Conservation (phyloP, 495 filamentous ascomycete genomes). For the Aspergillus leporis region DNA sequence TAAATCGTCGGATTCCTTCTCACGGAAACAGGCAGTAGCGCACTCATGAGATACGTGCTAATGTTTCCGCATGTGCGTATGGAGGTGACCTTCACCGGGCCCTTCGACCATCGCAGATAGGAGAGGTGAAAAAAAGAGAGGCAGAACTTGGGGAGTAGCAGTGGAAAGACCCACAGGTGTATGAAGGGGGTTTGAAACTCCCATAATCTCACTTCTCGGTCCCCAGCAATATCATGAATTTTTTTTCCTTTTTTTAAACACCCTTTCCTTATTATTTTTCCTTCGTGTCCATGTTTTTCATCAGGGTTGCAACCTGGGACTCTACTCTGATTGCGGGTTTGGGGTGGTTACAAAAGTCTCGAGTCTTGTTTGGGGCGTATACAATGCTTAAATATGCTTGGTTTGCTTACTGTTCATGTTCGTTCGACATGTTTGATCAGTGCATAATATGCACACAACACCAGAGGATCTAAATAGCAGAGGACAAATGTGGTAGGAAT, state of each 20-base stretch:
- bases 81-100: not conserved
- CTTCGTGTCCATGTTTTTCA: conserved; percentile 10
- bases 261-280: conserved; percentile 17
- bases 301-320: conserved; percentile 13
- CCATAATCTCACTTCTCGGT: conserved; percentile 25
- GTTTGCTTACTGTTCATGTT: conserved; percentile 15
- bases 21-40: conserved; percentile 1
- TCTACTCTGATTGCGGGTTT: conserved; percentile 16
- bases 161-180: not conserved
- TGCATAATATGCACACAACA: conserved; percentile 16
- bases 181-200: not conserved
- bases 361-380: conserved; percentile 23
- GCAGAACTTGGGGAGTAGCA: not conserved
- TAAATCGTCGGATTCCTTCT: conserved; percentile 33
- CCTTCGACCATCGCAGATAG: not conserved
- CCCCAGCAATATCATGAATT: conserved; percentile 17
- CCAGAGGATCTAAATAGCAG: conserved; percentile 13
- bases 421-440: conserved; percentile 18
- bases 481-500: conserved; percentile 15
- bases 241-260: conserved; percentile 23
- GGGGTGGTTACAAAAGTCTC: conserved; percentile 24
- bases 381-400: conserved; percentile 15
- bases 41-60: conserved; percentile 13
- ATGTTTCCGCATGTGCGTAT: conserved; percentile 7
- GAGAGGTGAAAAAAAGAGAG: conserved; percentile 1